These are phyloP conservation scores for Colletotrichum sp. DNA, from an alignment of 2,329 filamentous ascomycete species.

Conservation along the genomic window DNA sequence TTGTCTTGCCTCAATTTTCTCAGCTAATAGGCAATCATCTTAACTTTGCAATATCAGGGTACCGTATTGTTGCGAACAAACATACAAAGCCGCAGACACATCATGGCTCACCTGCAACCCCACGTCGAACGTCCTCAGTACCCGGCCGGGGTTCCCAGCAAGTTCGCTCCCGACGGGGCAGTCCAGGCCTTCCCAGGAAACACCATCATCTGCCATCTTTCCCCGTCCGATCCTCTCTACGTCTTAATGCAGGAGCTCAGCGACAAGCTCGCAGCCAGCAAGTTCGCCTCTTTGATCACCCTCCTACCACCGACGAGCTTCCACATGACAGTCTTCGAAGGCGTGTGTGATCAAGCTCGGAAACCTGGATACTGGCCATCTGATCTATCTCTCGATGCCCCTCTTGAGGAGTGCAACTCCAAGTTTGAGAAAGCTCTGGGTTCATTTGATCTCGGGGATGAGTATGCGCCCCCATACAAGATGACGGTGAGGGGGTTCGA, in stretches of 20 bases:
- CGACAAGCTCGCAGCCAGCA: constrained; percentile 19
- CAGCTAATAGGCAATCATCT: neutral
- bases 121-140: neutral
- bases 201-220: constrained; percentile 28
- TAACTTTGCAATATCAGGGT: neutral
- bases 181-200: constrained; percentile 29
- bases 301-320: constrained; percentile 27
- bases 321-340: constrained; percentile 33
- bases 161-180: constrained; percentile 26
- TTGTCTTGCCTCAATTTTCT: neutral
- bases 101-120: neutral
- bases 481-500: constrained; percentile 22
- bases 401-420: constrained; percentile 20
- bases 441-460: constrained; percentile 18
- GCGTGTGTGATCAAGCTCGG: constrained; percentile 26
- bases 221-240: constrained; percentile 18
- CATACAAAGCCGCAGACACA: neutral
- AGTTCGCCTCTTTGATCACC: constrained; percentile 20
- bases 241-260: constrained; percentile 23
- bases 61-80: neutral
- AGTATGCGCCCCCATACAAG: constrained; percentile 20
- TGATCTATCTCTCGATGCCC: constrained; percentile 7
- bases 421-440: constrained; percentile 21
- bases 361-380: constrained; percentile 25
- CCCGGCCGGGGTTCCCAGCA: constrained; percentile 25